Conservation (phyloP, 1,139 yeast genomes). For the Hemisphaericaspora xylofermentans region DNA sequence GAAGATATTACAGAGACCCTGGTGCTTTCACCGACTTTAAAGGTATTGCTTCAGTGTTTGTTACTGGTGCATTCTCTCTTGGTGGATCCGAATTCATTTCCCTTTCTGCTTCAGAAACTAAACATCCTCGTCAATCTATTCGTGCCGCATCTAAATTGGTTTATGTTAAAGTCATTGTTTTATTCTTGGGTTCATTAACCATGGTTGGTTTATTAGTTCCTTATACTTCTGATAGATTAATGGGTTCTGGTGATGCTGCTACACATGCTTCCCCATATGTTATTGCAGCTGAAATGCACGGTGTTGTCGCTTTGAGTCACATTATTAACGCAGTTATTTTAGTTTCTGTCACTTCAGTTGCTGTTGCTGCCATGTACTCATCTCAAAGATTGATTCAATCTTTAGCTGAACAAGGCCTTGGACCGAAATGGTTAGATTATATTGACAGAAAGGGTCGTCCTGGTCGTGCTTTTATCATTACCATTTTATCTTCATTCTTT, state of each 20-base stretch:
- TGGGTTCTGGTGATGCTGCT: conserved; percentile 22
- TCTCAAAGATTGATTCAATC: conserved; percentile 36
- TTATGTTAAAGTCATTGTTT: conserved; percentile 34
- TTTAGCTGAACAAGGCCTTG: conserved; percentile 34
- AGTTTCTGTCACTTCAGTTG: conserved; percentile 34
- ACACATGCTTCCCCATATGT: conserved; percentile 41
- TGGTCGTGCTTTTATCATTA: conserved; percentile 23
- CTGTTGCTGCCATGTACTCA: conserved; percentile 37
- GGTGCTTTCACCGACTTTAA: conserved; percentile 26
- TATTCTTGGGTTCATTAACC: conserved; percentile 29
- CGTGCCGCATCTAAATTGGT: conserved; percentile 37
- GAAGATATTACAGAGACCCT: conserved; percentile 32
- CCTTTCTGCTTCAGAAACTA: conserved; percentile 34
- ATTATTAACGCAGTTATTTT: conserved; percentile 34
- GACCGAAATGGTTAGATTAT: conserved; percentile 30
- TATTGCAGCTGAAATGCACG: conserved; percentile 35
- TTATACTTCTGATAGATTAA: conserved; percentile 21
- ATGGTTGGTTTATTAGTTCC: conserved; percentile 35
- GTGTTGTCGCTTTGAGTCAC: conserved; percentile 31
- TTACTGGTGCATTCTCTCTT: conserved; percentile 27
- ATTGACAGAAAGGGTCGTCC: conserved; percentile 37
- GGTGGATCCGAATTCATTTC: conserved; percentile 33
- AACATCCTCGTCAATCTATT: conserved; percentile 31
- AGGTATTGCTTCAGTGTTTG: conserved; percentile 25
- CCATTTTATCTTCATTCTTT: conserved; percentile 21